phyloP scores from a whole-genome alignment of 805 yeast genomes.

The Yamadazyma nakazawae region DNA sequence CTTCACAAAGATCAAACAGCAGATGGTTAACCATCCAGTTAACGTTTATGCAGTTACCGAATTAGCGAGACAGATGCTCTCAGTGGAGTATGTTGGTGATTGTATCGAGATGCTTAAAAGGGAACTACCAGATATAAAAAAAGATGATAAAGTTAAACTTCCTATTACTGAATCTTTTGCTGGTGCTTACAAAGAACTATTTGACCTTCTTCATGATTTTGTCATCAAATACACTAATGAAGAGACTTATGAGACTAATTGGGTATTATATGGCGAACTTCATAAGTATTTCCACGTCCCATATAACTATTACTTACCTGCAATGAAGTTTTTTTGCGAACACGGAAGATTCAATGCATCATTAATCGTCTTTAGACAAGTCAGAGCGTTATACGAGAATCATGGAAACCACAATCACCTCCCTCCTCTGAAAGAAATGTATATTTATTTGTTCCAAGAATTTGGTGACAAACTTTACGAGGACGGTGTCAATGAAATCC shows the following conservation, averaged over 20 bases:
- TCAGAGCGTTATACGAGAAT: conserved; percentile 52
- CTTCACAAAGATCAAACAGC: conserved; percentile 35
- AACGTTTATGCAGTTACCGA: conserved; percentile 28
- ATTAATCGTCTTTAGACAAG: conserved; percentile 55
- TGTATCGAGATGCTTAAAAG: conserved; percentile 38
- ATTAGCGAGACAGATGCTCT: conserved; percentile 27
- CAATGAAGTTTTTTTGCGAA: conserved; percentile 54
- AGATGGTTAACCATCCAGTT: conserved; percentile 26
- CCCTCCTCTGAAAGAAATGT: conserved; percentile 49
- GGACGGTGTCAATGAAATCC: conserved; percentile 64
- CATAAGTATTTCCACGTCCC: conserved; percentile 57
- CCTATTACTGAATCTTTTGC: conserved; percentile 24
- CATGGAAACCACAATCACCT: conserved; percentile 34
- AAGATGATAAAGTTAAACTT: conserved; percentile 26
- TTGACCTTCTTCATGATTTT: conserved; percentile 27
- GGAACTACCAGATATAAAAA: conserved; percentile 35
- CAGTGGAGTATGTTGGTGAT: conserved; percentile 38
- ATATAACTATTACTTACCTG: conserved; percentile 53
- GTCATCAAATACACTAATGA: conserved; percentile 30
- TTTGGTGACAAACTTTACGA: conserved; percentile 59
- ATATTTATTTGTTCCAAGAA: conserved; percentile 54
- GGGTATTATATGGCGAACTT: conserved; percentile 57
- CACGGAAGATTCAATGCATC: conserved; percentile 60
- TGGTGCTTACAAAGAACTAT: conserved; percentile 25
- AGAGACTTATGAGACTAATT: conserved; percentile 43